Base-by-base conservation (phyloP, 331 rosid species). In the Phaseolus coccineus region DNA sequence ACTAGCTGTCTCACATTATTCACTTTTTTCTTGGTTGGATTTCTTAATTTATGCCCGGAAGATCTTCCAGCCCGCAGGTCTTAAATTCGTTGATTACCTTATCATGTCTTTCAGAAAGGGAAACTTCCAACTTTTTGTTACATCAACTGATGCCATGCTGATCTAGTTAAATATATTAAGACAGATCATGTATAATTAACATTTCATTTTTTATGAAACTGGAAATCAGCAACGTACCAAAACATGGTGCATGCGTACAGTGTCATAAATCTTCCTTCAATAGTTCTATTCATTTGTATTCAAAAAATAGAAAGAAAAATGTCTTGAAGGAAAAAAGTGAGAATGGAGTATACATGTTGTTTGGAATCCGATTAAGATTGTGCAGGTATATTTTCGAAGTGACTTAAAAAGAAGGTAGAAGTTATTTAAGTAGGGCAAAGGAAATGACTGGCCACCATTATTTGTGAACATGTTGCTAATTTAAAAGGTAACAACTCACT, bases 361-460 rank as follows among this genome's bases (percentile, higher is more conserved):
- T 66, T 65, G 39, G 33, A 52, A 39, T 27, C 39, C 47, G 40
- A 52, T 62, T 62, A 33, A 61, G 68, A 12, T 56, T 57, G 69
- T 25, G 67, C 15, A 65, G 33, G 64, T 33, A 47, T 12, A 46
- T 46, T 11, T 19, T 42, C 7, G 24, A 65, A 22, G 53, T 40
- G 55, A 67, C 73, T 67, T 76, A 14, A 13, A 64, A 24, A 76
- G 52, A 65, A 35, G 37, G 50, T 19, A 62, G 2, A 76, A 31
- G 72, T 31, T 40, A 65, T 46, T 64, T 35, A 76, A 78, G 69
- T 53, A 68, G 77, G 69, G 69, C 40, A 56, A 56, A 44, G 79
- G 66, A 83, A 83, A 73, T 71, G 86, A 83, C 80, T 35, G 8
- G 8, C 27, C 71, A 83, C 86, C 83, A 78, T 77, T 70, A 42